A percentile compares a stretch with the other conserved stretches of the same genome.
Conservation (phyloP, 768 basidiomycete genomes). For the Pulveroboletus sp. region DNA sequence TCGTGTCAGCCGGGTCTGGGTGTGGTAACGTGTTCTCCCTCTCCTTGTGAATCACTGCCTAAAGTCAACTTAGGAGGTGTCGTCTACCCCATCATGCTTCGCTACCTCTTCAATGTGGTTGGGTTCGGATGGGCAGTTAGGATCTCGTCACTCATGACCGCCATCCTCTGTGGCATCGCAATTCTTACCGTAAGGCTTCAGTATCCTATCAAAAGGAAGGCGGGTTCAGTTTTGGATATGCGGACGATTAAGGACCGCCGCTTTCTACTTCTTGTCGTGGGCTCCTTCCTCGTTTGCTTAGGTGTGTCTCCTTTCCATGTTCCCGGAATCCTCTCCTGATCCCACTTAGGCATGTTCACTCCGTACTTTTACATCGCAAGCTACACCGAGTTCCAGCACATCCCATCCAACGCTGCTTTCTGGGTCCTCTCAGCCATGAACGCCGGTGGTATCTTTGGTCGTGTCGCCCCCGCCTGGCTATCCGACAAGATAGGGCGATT, state of each 20-base stretch:
- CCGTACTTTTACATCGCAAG: constrained; percentile 68
- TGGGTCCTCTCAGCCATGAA: constrained; percentile 64
- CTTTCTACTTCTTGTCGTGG: constrained; percentile 50
- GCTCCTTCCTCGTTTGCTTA: constrained; percentile 55
- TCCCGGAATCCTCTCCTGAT: neutral
- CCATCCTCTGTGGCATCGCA: constrained; percentile 43
- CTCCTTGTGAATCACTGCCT: constrained; percentile 18
- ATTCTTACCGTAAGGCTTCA: constrained; percentile 42
- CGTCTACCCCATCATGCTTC: constrained; percentile 62
- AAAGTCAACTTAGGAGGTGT: constrained; percentile 49
- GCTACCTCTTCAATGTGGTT: constrained; percentile 46
- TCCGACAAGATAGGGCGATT: constrained; percentile 64
- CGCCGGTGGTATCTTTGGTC: constrained; percentile 60
- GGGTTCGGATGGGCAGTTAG: constrained; percentile 65
- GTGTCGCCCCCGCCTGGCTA: constrained; percentile 56
- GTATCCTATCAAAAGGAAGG: constrained; percentile 13
- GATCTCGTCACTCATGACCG: constrained; percentile 48
- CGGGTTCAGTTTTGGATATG: constrained; percentile 19
- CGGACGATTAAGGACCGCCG: constrained; percentile 40
- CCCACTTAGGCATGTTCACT: constrained; percentile 55
- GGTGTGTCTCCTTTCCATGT: constrained; percentile 38
- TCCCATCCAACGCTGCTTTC: constrained; percentile 41
- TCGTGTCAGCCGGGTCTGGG: constrained; percentile 67
- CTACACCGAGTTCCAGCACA: constrained; percentile 42
- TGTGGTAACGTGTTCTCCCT: constrained; percentile 37